Percentiles rank a stretch among this genome's conserved stretches.
phyloP scores from a whole-genome alignment of 441 rosid species.

The Iberis amara region DNA sequence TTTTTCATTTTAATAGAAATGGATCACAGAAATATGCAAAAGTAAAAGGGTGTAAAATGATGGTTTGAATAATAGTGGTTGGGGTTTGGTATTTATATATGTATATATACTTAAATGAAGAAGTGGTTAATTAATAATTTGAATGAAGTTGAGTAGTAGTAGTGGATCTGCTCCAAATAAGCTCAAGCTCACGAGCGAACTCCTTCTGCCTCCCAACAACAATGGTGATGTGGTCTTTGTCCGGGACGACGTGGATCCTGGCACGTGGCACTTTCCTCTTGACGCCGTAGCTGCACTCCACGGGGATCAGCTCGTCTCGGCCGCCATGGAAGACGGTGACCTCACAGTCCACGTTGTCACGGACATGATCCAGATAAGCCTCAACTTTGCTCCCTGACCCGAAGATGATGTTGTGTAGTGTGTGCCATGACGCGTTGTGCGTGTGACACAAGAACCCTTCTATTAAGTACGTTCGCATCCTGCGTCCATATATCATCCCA shows the following conservation, averaged over 20 bases:
- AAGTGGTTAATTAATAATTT: conserved; percentile 4
- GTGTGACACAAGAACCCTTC: conserved; percentile 96
- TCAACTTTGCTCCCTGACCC: conserved; percentile 82
- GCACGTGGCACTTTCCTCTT: conserved; percentile 65
- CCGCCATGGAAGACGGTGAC: conserved; percentile 69
- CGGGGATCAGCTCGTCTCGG: conserved; percentile 82
- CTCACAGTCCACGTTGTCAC: conserved; percentile 52
- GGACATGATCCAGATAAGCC: conserved; percentile 55
- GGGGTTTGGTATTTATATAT: conserved; percentile 20
- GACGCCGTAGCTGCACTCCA: conserved; percentile 74
- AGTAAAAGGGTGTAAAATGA: conserved; percentile 20
- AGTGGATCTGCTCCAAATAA: conserved; percentile 60
- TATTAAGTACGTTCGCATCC: conserved; percentile 71
- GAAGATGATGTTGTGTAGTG: conserved; percentile 87
- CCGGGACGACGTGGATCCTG: conserved; percentile 55
- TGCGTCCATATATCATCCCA: conserved; percentile 29
- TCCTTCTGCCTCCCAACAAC: conserved; percentile 81
- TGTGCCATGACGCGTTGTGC: conserved; percentile 93
- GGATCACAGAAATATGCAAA: conserved; percentile 11
- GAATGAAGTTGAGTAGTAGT: conserved; percentile 22
- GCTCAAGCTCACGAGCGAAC: conserved; percentile 84
- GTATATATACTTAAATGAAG: conserved; percentile 24
- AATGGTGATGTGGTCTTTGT: conserved; percentile 86
- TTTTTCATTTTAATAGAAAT: background rate
- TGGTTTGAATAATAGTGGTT: conserved; percentile 22